Conservation (phyloP, 140 eudicot species). For the Senecio squalidus region DNA sequence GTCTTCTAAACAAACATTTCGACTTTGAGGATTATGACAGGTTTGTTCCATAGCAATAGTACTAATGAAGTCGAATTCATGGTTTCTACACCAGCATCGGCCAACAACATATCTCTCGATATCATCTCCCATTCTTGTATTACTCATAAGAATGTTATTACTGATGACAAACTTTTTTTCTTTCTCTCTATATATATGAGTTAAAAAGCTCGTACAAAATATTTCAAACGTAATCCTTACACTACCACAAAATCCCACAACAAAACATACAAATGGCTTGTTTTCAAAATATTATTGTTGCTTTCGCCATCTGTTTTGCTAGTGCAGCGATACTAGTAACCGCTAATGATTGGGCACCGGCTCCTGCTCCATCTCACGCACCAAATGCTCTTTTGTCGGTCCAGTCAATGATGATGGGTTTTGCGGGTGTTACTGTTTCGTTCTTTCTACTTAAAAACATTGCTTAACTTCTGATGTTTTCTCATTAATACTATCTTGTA, state of each 20-base stretch:
- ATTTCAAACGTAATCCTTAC: neutral
- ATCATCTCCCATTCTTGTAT: no score
- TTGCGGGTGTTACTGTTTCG: constrained; percentile 24
- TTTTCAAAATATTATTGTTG: constrained; percentile 13
- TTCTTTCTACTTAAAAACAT: constrained; percentile 22
- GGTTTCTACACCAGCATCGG: no score
- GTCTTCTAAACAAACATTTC: no score
- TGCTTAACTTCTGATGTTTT: neutral
- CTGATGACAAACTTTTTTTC: no score
- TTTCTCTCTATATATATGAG: neutral
- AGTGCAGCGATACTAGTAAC: constrained; percentile 15
- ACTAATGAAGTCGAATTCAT: no score
- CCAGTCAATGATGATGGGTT: constrained; percentile 24
- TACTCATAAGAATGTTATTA: no score
- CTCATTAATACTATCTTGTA: neutral
- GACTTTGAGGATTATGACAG: no score
- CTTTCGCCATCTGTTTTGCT: constrained; percentile 18
- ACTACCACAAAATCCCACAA: neutral
- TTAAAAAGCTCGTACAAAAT: neutral
- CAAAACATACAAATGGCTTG: neutral
- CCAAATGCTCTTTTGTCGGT: neutral
- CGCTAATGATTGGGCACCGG: constrained; percentile 15
- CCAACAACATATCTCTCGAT: no score
- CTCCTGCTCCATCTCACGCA: constrained; percentile 22
- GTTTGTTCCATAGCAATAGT: no score